Evolutionary conservation across 2,329 filamentous ascomycete genomes (phyloP), one percentile per base, ranked within the genome.

Genomic region (Ilyonectria sp.): DNA sequence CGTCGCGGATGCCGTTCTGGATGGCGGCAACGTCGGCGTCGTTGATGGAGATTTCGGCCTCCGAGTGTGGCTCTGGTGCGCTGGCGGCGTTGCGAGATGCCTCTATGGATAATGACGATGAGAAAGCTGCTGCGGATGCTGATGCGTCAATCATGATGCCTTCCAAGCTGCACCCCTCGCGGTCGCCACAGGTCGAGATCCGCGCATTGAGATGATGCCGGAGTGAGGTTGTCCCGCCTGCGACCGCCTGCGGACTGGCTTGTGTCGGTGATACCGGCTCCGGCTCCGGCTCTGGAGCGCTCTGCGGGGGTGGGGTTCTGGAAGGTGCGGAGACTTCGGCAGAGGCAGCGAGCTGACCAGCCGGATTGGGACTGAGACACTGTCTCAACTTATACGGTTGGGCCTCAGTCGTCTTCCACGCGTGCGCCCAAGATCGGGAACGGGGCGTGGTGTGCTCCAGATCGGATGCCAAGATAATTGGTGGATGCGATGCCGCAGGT

Each of bases 11-110:
- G 35, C 66, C 65, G 47, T 74, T 69, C 60, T 75, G 71, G 53
- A 72, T 52, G 37, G 65, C 66, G 58, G 73, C 74, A 68, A 76
- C 72, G 67, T 79, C 77, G 60, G 58, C 65, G 49, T 75, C 73
- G 37, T 73, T 71, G 66, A 77, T 71, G 67, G 55, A 23, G n/a
- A 61, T 67, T 61, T 68, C 75, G 54, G 57, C 33, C 21, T 47
- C 61, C 23, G 43, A 10, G 8, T 49, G 17, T 15, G 44, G 35
- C 19, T 44, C 56, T 26, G 50, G 35, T n/a, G 43, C 46, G n/a
- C 21, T 60, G n/a, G 37, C 29, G 33, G 44, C 31, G 17, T 47
- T 33, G 15, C 40, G 40, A 43, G 40, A 43, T 43, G 5, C 40
- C 17, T 43, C 40, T 43, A 23, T 17, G 37, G 49, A 29, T 35